phyloP scores from a whole-genome alignment of 2,329 filamentous ascomycete species.

The Aureobasidium melanogenum region DNA sequence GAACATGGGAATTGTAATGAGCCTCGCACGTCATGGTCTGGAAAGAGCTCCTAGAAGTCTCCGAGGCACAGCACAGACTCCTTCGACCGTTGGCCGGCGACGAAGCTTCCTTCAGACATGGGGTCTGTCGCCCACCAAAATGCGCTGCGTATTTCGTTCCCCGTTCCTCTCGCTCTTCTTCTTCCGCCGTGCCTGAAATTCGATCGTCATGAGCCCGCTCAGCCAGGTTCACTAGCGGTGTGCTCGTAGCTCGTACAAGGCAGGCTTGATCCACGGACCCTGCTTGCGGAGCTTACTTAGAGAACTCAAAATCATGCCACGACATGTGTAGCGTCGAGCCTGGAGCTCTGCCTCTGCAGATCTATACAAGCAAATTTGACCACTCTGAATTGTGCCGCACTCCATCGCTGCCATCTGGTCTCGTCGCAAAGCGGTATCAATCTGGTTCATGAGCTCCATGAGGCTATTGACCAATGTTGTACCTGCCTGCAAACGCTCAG shows the following conservation, averaged over 20 bases:
- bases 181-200: background rate
- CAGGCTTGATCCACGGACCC: background rate
- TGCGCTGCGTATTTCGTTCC: background rate
- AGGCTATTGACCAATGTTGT: background rate
- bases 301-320: background rate
- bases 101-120: background rate
- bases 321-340: slow-evolving; percentile 3
- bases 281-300: background rate
- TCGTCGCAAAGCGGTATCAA: background rate
- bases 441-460: background rate
- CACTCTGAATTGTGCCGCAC: background rate
- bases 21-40: background rate
- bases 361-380: background rate
- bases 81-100: background rate
- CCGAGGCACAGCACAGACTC: background rate
- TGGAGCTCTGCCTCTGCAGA: background rate
- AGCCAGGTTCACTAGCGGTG: background rate
- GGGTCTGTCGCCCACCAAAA: background rate
- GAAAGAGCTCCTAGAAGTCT: background rate
- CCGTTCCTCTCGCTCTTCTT: background rate
- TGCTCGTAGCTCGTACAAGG: background rate
- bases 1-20: no score
- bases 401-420: background rate
- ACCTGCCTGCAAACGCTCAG: background rate
- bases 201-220: background rate